Percentiles rank a stretch among this genome's conserved stretches.
phyloP scores from a whole-genome alignment of 768 basidiomycete species.

The Boletus subcaerulescens region DNA sequence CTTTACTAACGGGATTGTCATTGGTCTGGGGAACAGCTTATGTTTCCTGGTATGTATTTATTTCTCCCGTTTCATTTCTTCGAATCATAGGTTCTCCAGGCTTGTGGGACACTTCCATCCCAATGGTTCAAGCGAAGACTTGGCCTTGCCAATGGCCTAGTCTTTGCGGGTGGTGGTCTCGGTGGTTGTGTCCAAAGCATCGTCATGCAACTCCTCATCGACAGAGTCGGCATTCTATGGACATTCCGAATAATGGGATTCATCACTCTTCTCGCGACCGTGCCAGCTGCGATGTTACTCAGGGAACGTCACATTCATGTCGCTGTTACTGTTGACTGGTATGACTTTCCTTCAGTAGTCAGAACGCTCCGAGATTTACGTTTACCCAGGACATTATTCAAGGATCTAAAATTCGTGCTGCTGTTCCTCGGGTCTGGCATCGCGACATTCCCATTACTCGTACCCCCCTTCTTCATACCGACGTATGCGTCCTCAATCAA shows the following conservation, averaged over 20 bases:
- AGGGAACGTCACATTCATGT: conserved; percentile 20
- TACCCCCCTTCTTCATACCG: conserved; percentile 36
- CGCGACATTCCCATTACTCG: conserved; percentile 35
- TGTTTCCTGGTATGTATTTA: conserved; percentile 21
- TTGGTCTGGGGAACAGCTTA: conserved; percentile 29
- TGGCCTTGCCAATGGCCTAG: conserved; percentile 35
- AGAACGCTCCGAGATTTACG: neutral
- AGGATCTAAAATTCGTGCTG: conserved; percentile 3
- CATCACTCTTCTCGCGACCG: conserved; percentile 22
- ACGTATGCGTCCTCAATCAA: conserved; percentile 19
- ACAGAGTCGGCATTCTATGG: conserved; percentile 28
- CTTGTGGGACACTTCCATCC: conserved; percentile 33
- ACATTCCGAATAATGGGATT: conserved; percentile 33
- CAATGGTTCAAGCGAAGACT: conserved; percentile 35
- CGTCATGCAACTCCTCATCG: conserved; percentile 26
- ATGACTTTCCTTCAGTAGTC: neutral
- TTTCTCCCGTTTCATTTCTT: neutral
- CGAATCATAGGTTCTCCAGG: conserved; percentile 5
- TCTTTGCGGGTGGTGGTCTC: conserved; percentile 32
- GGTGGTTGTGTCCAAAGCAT: conserved; percentile 33
- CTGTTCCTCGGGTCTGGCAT: conserved; percentile 34
- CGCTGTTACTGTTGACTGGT: conserved; percentile 25
- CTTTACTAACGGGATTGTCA: conserved; percentile 29
- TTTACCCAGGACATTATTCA: conserved; percentile 18
- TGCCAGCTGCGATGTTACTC: conserved; percentile 30